Conservation (phyloP, 257 asterid genomes). For the Solanum medicagineum region DNA sequence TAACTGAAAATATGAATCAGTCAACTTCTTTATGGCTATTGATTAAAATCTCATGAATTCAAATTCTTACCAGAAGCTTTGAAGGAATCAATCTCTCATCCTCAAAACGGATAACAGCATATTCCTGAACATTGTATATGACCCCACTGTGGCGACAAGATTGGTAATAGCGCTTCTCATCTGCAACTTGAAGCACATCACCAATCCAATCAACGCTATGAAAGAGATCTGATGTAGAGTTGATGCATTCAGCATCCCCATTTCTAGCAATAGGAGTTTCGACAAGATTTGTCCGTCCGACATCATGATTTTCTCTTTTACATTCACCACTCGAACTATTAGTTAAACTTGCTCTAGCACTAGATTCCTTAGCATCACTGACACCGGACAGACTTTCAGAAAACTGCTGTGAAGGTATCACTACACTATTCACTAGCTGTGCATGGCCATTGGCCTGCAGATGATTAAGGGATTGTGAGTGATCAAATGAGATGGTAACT, state of each 20-base stretch:
- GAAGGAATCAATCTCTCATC: constrained; percentile 56
- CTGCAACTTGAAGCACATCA: constrained; percentile 35
- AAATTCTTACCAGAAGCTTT: constrained; percentile 63
- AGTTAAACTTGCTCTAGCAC: neutral
- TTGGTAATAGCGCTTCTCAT: constrained; percentile 43
- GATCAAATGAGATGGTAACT: constrained; percentile 14
- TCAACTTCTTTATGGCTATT: neutral
- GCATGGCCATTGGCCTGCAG: constrained; percentile 6
- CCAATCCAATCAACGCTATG: constrained; percentile 63
- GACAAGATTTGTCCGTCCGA: constrained; percentile 19
- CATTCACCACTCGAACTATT: neutral
- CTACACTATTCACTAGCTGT: constrained; percentile 12
- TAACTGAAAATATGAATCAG: neutral
- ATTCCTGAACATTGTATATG: constrained; percentile 40
- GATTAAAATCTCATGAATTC: neutral
- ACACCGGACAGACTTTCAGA: neutral
- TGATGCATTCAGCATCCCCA: constrained; percentile 13
- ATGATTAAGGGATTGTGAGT: constrained; percentile 11
- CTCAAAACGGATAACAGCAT: constrained; percentile 48
- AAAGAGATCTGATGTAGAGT: constrained; percentile 23
- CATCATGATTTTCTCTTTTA: constrained; percentile 13
- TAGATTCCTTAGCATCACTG: neutral
- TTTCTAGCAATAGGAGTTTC: constrained; percentile 23
- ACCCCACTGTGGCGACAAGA: constrained; percentile 60
- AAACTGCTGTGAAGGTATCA: neutral